Percentiles rank a stretch among this genome's conserved stretches.
These are phyloP conservation scores for Neltuma alba DNA, from an alignment of 306 rosid species.

Conservation along the genomic window DNA sequence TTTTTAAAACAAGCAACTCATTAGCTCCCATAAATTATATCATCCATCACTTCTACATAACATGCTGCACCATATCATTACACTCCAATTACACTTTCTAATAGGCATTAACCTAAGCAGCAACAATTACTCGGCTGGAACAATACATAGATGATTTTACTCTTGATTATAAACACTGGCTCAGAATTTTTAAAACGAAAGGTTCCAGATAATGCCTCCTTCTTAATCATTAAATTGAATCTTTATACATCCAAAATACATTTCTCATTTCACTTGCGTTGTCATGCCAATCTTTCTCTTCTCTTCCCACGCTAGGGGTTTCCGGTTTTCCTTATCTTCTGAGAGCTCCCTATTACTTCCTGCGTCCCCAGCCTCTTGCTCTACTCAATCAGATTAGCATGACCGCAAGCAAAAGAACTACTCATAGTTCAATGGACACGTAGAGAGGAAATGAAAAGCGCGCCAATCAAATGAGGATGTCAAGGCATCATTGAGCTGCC, in stretches of 20 bases:
- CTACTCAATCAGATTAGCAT: not conserved
- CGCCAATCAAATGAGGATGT: not conserved
- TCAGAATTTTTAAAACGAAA: not conserved
- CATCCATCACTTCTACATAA: not conserved
- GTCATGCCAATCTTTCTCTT: not conserved
- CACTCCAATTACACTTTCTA: constrained; percentile 14
- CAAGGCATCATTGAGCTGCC: not conserved
- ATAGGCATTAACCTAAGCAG: not conserved
- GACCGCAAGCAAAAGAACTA: not conserved
- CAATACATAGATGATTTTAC: not conserved
- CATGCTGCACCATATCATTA: not conserved
- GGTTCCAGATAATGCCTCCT: not conserved
- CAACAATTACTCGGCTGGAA: not conserved
- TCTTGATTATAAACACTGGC: not conserved
- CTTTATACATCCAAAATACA: not conserved
- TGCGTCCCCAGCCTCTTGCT: not conserved
- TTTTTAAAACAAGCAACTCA: not conserved
- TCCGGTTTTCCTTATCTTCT: too few relatives aligned
- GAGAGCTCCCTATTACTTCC: not conserved
- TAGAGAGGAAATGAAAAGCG: not conserved
- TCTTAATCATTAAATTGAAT: not conserved
- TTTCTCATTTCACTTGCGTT: too few relatives aligned
- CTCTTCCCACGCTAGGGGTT: not conserved
- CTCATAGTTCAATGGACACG: not conserved
- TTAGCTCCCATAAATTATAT: not conserved